Evolutionary conservation across 2,329 filamentous ascomycete species (phyloP).

Genomic region (Aspergillus quadricinctus): DNA sequence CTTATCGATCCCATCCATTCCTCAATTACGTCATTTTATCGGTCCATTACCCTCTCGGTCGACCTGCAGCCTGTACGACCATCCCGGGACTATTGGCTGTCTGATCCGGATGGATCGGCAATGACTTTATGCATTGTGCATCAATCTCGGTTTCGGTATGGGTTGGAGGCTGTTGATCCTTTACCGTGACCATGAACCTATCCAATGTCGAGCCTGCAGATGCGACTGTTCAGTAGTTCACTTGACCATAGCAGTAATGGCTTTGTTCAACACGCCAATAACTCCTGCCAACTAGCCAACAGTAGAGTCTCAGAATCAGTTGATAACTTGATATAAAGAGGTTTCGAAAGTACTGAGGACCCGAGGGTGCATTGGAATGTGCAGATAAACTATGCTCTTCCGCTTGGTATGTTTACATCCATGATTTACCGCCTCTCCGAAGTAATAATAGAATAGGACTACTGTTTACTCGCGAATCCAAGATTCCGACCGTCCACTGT

Average conservation of each 20-base stretch:
- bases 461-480: neutral
- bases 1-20: constrained; percentile 5
- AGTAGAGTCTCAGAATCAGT: neutral
- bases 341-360: neutral
- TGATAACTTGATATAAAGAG: neutral
- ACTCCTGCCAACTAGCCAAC: no score
- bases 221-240: neutral
- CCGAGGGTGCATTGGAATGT: neutral
- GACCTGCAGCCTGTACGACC: neutral
- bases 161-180: neutral
- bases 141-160: neutral
- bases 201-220: neutral
- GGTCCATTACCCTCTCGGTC: constrained; percentile 1
- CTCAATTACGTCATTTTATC: constrained; percentile 17
- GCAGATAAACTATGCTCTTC: neutral
- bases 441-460: no score
- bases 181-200: neutral
- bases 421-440: neutral
- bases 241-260: neutral
- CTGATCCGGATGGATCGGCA: neutral
- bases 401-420: neutral
- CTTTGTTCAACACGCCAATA: no score
- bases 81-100: neutral
- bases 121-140: neutral
- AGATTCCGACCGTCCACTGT: neutral